Percentiles rank a stretch among this genome's conserved stretches.
Evolutionary conservation across 495 filamentous ascomycete species (phyloP).

Genomic region (Aspergillus asperescens): DNA sequence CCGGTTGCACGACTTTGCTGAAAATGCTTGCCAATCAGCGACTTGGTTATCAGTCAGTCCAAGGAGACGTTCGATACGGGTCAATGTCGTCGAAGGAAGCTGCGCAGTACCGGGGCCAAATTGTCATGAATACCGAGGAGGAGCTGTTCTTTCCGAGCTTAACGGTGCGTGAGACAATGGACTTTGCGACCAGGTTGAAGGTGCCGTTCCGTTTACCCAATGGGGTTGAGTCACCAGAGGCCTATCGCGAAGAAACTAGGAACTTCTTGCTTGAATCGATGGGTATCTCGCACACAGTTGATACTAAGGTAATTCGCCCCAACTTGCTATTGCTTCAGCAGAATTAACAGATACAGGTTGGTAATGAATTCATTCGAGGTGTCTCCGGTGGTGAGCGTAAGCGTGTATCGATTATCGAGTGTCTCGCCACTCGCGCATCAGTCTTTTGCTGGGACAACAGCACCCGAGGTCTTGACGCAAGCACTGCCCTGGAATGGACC

Average conservation of each 20-base stretch:
- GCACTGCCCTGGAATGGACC: constrained; percentile 51
- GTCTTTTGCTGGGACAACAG: constrained; percentile 61
- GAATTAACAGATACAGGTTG: constrained; percentile 43
- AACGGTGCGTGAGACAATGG: constrained; percentile 60
- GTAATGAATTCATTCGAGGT: constrained; percentile 71
- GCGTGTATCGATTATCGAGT: constrained; percentile 63
- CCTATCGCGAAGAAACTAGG: constrained; percentile 47
- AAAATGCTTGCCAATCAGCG: constrained; percentile 58
- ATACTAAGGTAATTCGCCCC: constrained; percentile 49
- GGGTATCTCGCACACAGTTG: constrained; percentile 73
- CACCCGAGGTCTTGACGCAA: constrained; percentile 56
- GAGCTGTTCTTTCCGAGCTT: constrained; percentile 59
- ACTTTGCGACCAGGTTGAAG: constrained; percentile 52
- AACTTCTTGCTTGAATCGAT: constrained; percentile 64
- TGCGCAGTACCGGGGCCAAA: constrained; percentile 56
- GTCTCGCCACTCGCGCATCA: constrained; percentile 53
- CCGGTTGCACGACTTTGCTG: constrained; percentile 36
- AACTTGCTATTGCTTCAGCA: too few relatives aligned
- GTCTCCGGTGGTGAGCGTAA: constrained; percentile 71
- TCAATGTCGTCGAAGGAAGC: constrained; percentile 48
- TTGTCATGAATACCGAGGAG: constrained; percentile 58
- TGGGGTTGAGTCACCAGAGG: constrained; percentile 43
- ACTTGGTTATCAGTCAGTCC: constrained; percentile 48
- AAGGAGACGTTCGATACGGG: constrained; percentile 55
- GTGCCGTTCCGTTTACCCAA: constrained; percentile 31